phyloP scores from a whole-genome alignment of 2,329 filamentous ascomycete genomes.

The Claviceps sorghi region DNA sequence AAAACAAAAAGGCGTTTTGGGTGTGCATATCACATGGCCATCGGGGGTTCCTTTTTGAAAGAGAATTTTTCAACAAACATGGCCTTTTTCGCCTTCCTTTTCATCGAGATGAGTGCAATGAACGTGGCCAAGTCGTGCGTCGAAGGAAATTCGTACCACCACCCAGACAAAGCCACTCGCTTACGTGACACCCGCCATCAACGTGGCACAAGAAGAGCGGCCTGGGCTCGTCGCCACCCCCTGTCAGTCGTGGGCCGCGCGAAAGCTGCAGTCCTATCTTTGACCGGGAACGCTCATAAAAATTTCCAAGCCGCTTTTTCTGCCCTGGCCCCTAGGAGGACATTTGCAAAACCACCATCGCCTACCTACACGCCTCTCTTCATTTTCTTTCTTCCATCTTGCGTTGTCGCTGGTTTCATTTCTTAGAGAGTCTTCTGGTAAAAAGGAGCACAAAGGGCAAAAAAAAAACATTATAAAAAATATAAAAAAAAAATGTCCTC shows the following conservation, averaged over 20 bases:
- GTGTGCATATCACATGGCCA: neutral
- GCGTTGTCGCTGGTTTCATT: conserved; percentile 3
- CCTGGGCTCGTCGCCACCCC: neutral
- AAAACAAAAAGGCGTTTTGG: neutral
- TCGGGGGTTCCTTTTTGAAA: too few relatives aligned
- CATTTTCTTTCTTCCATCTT: neutral
- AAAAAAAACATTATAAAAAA: conserved; percentile 34
- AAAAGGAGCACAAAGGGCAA: too few relatives aligned
- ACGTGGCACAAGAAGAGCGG: neutral
- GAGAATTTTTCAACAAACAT: too few relatives aligned
- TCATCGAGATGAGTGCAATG: too few relatives aligned
- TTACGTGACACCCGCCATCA: neutral
- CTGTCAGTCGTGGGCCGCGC: neutral
- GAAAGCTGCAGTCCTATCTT: neutral
- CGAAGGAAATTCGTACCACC: too few relatives aligned
- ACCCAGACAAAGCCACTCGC: neutral
- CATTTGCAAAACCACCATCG: conserved; percentile 10
- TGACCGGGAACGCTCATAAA: conserved; percentile 19
- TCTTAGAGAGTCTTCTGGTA: conserved; percentile 5
- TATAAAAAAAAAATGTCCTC: conserved; percentile 56
- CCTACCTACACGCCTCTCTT: conserved; percentile 8
- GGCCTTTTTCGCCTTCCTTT: too few relatives aligned
- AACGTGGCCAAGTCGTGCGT: too few relatives aligned
- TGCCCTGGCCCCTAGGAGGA: conserved; percentile 9
- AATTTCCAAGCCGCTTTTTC: conserved; percentile 17